phyloP scores from a whole-genome alignment of 1,284 basidiomycete genomes.

The Volvariella volvacea region DNA sequence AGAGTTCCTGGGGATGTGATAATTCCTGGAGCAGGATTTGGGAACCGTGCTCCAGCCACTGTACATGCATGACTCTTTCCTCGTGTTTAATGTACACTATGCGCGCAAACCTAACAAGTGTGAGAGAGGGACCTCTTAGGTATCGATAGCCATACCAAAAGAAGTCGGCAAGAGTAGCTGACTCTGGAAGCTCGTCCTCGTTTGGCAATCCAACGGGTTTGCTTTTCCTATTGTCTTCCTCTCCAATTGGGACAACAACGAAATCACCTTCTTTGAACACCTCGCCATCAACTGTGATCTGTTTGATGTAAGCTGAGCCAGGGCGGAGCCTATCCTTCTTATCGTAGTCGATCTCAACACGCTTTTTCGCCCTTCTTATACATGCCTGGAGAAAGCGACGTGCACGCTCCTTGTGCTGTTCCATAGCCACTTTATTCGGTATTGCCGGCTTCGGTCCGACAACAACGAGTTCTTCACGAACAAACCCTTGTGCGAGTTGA shows the following conservation, averaged over 20 bases:
- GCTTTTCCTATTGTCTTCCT: conserved; percentile 14
- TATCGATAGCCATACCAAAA: conserved; percentile 44
- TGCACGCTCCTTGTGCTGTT: conserved; percentile 17
- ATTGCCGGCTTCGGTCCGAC: conserved; percentile 35
- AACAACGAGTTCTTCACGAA: conserved; percentile 45
- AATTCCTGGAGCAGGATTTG: conserved; percentile 52
- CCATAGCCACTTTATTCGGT: conserved; percentile 17
- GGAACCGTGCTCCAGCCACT: conserved; percentile 64
- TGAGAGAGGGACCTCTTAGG: conserved; percentile 3
- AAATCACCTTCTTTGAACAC: conserved; percentile 47
- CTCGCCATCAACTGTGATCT: conserved; percentile 27
- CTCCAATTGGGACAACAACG: conserved; percentile 39
- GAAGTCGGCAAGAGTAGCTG: conserved; percentile 40
- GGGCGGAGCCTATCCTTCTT: conserved; percentile 20
- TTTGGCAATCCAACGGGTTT: conserved; percentile 19
- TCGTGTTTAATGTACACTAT: conserved; percentile 47
- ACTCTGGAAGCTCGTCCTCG: conserved; percentile 24
- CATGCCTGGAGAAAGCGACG: conserved; percentile 17
- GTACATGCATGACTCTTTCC: conserved; percentile 44
- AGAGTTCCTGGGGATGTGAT: conserved; percentile 57
- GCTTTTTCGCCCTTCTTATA: conserved; percentile 17
- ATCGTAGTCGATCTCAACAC: conserved; percentile 17
- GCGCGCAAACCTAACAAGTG: conserved; percentile 50
- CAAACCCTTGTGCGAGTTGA: conserved; percentile 38
- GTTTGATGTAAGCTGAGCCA: conserved; percentile 19